Evolutionary conservation across 2,329 filamentous ascomycete genomes (phyloP).

Genomic region (Verticillium nonalfalfae): DNA sequence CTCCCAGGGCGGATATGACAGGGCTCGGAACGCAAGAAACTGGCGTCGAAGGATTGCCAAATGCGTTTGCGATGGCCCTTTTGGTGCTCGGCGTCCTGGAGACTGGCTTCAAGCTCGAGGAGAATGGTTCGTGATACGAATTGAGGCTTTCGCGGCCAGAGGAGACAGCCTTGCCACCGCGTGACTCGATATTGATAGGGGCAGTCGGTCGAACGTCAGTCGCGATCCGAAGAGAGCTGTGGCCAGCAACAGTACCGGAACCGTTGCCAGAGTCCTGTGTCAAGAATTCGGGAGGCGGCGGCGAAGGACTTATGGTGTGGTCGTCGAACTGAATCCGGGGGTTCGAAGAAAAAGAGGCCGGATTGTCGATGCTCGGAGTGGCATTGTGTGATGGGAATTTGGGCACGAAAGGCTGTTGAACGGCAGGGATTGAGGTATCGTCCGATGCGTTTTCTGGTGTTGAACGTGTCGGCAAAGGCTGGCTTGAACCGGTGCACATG

Average conservation of each 20-base stretch:
- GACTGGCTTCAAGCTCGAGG: constrained; percentile 41
- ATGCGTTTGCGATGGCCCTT: constrained; percentile 41
- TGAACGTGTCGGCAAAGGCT: constrained; percentile 8
- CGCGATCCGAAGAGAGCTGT: constrained; percentile 27
- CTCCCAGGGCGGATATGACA: constrained; percentile 67
- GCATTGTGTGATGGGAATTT: constrained; percentile 9
- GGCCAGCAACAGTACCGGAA: constrained; percentile 3
- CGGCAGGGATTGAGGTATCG: constrained; percentile 3
- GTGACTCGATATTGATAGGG: constrained; percentile 19
- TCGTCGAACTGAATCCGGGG: constrained; percentile 21
- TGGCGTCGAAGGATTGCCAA: constrained; percentile 47
- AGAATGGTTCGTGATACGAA: constrained; percentile 32
- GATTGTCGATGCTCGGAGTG: constrained; percentile 6
- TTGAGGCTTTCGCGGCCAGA: constrained; percentile 14
- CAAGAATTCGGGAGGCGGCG: constrained; percentile 17
- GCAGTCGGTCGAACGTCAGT: constrained; percentile 24
- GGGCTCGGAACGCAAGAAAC: constrained; percentile 68
- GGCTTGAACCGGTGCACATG: constrained; percentile 12
- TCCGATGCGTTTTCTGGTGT: constrained; percentile 5
- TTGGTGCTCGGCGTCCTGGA: constrained; percentile 58
- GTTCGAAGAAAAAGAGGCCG: constrained; percentile 12
- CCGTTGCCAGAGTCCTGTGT: constrained; percentile 8
- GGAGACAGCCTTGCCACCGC: constrained; percentile 25
- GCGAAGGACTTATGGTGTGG: constrained; percentile 31
- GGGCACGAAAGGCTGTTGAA: constrained; percentile 7